phyloP scores from a whole-genome alignment of 1,284 basidiomycete genomes.

The Boletus sp. region DNA sequence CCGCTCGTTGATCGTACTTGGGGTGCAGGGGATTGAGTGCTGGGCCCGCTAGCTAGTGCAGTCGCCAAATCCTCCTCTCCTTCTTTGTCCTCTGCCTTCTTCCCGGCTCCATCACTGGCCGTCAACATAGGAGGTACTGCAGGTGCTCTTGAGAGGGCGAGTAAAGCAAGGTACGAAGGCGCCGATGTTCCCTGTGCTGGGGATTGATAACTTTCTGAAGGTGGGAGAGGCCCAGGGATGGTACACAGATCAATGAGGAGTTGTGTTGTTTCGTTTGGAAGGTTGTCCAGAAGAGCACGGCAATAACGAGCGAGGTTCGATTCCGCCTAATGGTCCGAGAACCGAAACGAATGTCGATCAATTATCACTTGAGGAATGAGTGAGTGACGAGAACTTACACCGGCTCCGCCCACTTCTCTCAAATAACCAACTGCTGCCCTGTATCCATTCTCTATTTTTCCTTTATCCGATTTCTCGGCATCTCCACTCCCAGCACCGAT shows the following conservation, averaged over 20 bases:
- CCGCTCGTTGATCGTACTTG: conserved; percentile 16
- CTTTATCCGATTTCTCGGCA: conserved; percentile 20
- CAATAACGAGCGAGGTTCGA: conserved; percentile 83
- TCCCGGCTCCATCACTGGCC: conserved; percentile 33
- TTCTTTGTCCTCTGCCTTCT: conserved; percentile 19
- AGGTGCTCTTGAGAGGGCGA: conserved; percentile 61
- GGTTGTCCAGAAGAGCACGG: conserved; percentile 73
- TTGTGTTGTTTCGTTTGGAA: conserved; percentile 86
- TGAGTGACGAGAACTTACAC: conserved; percentile 46
- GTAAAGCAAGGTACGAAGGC: conserved; percentile 73
- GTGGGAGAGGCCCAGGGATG: conserved; percentile 50
- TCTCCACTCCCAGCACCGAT: conserved; percentile 48
- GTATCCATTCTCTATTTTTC: conserved; percentile 39
- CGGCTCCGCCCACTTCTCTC: conserved; percentile 69
- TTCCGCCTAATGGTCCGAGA: conserved; percentile 52
- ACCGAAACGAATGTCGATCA: neutral
- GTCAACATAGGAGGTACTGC: conserved; percentile 40
- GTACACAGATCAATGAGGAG: conserved; percentile 92
- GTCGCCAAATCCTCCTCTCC: conserved; percentile 20
- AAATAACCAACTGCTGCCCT: conserved; percentile 82
- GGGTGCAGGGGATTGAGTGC: conserved; percentile 8
- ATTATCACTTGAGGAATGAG: neutral
- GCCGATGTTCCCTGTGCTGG: conserved; percentile 33
- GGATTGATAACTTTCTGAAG: conserved; percentile 19
- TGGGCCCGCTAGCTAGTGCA: conserved; percentile 14